Conservation (phyloP, 345 rosid genomes). For the Brassica cretica region DNA sequence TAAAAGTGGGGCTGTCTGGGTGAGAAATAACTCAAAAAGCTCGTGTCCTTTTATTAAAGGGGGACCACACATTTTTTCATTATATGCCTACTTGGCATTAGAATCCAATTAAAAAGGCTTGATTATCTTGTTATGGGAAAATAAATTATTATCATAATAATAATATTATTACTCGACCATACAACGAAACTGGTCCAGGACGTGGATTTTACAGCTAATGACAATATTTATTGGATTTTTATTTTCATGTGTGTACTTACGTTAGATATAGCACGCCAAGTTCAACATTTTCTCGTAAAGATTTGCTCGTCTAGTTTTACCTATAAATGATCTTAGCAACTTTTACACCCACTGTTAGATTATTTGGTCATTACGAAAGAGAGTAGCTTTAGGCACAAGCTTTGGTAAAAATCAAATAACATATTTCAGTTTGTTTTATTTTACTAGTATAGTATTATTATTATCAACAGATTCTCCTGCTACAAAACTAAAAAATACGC, state of each 20-base stretch:
- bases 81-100: constrained; percentile 35
- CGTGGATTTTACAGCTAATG: constrained; percentile 31
- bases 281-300: neutral
- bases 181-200: constrained; percentile 34
- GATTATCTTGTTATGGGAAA: neutral
- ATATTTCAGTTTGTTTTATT: neutral
- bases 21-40: constrained; percentile 32
- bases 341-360: neutral
- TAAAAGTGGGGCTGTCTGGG: constrained; percentile 32
- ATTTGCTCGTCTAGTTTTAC: neutral
- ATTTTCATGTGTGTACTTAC: neutral
- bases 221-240: neutral
- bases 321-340: neutral
- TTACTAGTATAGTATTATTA: neutral
- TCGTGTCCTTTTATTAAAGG: constrained; percentile 25
- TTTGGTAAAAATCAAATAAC: constrained; percentile 5
- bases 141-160: neutral
- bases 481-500: neutral
- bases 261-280: constrained; percentile 25
- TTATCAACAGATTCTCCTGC: neutral
- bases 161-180: constrained; percentile 18
- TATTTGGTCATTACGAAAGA: constrained; percentile 1
- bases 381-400: constrained; percentile 13
- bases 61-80: constrained; percentile 32
- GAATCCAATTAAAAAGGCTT: constrained; percentile 22